These are phyloP conservation scores for Chlorella sorokiniana DNA, from an alignment of 139 green algal species.

Conservation along the genomic window DNA sequence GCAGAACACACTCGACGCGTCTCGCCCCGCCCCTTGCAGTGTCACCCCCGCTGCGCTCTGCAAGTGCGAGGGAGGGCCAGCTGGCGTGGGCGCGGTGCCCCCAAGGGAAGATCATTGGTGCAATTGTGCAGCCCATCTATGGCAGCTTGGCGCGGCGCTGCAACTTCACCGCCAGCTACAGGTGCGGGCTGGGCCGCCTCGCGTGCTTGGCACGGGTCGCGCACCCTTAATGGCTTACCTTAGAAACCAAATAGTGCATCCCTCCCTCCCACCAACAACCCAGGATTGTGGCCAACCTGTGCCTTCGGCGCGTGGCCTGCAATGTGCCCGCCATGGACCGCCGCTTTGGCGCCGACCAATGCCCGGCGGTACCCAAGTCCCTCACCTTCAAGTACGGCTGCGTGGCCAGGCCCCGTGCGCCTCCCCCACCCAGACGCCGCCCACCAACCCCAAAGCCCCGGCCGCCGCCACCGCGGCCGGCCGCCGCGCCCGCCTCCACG, in stretches of 20 bases:
- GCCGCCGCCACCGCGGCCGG: background rate
- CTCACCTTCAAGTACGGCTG: background rate
- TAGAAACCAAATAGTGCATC: background rate
- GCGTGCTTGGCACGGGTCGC: background rate
- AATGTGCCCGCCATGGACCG: background rate
- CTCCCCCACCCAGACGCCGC: background rate
- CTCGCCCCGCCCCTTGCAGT: no score
- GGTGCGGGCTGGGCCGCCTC: background rate
- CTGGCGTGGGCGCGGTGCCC: background rate
- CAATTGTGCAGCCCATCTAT: background rate
- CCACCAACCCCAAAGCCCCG: background rate
- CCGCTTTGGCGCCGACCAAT: background rate
- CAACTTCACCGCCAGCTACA: background rate
- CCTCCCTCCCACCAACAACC: background rate
- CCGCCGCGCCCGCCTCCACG: background rate
- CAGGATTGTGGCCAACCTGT: background rate
- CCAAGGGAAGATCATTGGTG: background rate
- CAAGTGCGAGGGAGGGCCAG: background rate
- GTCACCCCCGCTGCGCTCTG: background rate
- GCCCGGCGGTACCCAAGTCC: background rate
- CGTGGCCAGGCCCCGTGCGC: background rate
- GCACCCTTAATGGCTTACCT: no score
- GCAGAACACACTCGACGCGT: no score
- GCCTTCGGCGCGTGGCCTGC: background rate
- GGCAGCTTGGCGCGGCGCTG: background rate